These are phyloP conservation scores for Botrytis squamosa DNA, from an alignment of 2,329 filamentous ascomycete genomes.

Conservation along the genomic window DNA sequence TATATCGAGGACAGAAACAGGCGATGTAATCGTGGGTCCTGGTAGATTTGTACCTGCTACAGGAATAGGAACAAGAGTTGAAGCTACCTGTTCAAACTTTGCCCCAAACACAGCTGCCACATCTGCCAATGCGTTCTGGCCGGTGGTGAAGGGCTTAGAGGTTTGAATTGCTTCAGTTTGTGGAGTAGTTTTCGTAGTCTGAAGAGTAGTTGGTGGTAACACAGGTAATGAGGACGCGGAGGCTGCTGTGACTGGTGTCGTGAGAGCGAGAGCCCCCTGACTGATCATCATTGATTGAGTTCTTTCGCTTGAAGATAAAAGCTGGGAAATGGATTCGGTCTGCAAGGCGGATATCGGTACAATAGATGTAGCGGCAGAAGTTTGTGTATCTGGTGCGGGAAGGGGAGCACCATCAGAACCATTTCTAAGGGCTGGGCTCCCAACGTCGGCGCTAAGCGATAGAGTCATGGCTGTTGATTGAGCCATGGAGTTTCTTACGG, in stretches of 20 bases:
- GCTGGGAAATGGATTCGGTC: not conserved
- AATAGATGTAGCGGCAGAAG: not conserved
- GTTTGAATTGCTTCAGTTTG: not conserved
- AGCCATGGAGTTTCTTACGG: not conserved
- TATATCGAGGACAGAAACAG: slow-evolving; percentile 3
- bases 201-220: not conserved
- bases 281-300: not conserved
- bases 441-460: not conserved
- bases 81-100: slow-evolving; percentile 1
- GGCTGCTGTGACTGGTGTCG: not conserved
- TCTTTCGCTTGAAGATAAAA: not conserved
- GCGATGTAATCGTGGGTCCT: slow-evolving; percentile 1
- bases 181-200: not conserved
- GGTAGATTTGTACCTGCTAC: not conserved
- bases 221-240: not conserved
- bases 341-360: not conserved
- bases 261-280: not conserved
- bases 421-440: slow-evolving; percentile 9
- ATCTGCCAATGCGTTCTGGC: slow-evolving; percentile 17
- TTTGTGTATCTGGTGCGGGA: not conserved
- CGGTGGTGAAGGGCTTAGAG: not conserved
- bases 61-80: not conserved
- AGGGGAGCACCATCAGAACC: not conserved
- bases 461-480: slow-evolving; percentile 6
- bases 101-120: slow-evolving; percentile 22